phyloP scores from a whole-genome alignment of 2,329 filamentous ascomycete genomes.

The Curvularia eragrostidis region DNA sequence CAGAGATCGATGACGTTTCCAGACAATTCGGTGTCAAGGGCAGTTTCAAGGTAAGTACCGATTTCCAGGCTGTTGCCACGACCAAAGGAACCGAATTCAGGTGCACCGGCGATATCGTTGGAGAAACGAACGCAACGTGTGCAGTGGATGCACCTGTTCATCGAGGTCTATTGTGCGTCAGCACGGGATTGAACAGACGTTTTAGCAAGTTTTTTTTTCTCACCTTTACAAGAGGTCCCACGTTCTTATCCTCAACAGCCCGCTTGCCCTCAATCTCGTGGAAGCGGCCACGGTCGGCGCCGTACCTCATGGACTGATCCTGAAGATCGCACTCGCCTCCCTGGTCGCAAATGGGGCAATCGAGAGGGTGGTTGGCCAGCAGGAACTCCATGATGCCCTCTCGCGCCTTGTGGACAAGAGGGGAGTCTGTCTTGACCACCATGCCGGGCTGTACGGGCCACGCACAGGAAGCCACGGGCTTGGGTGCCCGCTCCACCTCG shows the following conservation, averaged over 20 bases:
- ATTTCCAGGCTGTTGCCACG: conserved; percentile 98
- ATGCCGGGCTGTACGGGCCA: conserved; percentile 99
- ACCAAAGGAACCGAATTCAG: conserved; percentile 91
- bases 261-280: conserved; percentile 96
- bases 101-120: conserved; percentile 95
- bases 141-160: conserved; percentile 99
- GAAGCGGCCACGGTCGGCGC: conserved; percentile 93
- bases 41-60: conserved; percentile 94
- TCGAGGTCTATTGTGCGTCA: conserved; percentile 72
- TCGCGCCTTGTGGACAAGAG: conserved; percentile 93
- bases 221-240: conserved; percentile 90
- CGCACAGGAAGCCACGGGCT: conserved; percentile 96
- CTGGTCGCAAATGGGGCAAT: conserved; percentile 98
- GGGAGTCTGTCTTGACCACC: conserved; percentile 98
- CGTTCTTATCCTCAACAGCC: conserved; percentile 99
- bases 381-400: conserved; percentile 99
- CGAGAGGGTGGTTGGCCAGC: conserved; percentile 92
- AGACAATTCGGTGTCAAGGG: conserved; percentile 91
- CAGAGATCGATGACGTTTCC: conserved; percentile 98
- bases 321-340: conserved; percentile 99
- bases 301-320: conserved; percentile 99
- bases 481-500: conserved; percentile 94
- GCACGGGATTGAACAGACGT: conserved; percentile 13
- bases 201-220: not conserved
- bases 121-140: conserved; percentile 97